Evolutionary conservation across 2,329 filamentous ascomycete genomes (phyloP).

Genomic region (Davidsoniella virescens): DNA sequence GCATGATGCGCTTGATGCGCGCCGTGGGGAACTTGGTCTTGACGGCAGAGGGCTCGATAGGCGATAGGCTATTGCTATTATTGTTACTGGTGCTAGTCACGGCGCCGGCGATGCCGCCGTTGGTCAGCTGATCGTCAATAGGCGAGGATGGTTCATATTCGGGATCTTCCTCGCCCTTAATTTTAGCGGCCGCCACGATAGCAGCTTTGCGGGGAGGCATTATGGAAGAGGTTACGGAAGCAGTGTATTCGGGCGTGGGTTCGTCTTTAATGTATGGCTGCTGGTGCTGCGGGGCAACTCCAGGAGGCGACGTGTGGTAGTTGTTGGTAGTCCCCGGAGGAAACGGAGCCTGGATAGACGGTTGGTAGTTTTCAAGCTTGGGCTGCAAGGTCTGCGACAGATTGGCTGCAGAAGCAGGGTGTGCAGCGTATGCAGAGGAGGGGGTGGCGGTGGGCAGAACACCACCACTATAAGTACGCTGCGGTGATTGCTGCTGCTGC

Average conservation of each 20-base stretch:
- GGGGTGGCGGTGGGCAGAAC: no score
- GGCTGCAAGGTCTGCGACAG: slow-evolving; percentile 12
- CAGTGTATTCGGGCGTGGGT: slow-evolving; percentile 6
- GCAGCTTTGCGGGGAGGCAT: slow-evolving; percentile 23
- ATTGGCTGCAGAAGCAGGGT: no score
- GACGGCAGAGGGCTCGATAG: slow-evolving; percentile 52
- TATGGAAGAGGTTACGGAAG: slow-evolving; percentile 11
- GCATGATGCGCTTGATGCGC: slow-evolving; percentile 97
- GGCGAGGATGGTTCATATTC: slow-evolving; percentile 19
- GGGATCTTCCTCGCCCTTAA: slow-evolving; percentile 21
- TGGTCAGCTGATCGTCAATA: neutral
- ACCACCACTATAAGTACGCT: no score
- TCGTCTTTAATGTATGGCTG: slow-evolving; percentile 4
- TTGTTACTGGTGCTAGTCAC: slow-evolving; percentile 19
- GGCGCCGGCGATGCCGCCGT: slow-evolving; percentile 9
- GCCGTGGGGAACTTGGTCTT: slow-evolving; percentile 94
- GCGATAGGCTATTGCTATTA: slow-evolving; percentile 16
- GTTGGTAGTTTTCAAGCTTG: neutral
- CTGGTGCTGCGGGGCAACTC: neutral
- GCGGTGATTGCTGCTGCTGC: neutral
- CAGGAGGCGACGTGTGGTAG: no score
- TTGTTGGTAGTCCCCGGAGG: no score
- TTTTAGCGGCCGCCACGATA: slow-evolving; percentile 15
- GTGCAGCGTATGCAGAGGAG: no score
- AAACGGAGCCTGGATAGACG: neutral